Percentiles rank a stretch among this genome's conserved stretches.
phyloP scores from a whole-genome alignment of 2,329 filamentous ascomycete species.

The Calonectria leucothoes region DNA sequence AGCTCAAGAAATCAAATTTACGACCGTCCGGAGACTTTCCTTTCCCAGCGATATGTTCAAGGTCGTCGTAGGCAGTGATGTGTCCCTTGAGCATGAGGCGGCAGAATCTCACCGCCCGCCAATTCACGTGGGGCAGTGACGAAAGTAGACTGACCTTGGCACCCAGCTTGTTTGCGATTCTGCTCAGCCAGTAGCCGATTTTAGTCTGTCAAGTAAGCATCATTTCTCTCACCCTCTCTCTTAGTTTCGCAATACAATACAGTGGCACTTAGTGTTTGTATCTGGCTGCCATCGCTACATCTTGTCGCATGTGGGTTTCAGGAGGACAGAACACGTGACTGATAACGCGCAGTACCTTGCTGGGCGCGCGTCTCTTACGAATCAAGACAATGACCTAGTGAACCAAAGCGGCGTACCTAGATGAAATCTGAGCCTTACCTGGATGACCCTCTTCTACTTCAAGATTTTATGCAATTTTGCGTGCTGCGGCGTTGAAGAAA shows the following conservation, averaged over 20 bases:
- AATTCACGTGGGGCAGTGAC: conserved; percentile 37
- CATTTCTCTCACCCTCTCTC: neutral
- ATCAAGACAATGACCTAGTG: neutral
- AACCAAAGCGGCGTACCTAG: neutral
- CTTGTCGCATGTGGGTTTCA: neutral
- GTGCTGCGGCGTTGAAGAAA: neutral
- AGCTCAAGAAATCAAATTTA: conserved; percentile 31
- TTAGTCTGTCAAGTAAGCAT: neutral
- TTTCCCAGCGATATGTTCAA: conserved; percentile 42
- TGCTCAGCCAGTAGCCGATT: neutral
- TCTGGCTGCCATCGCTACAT: too few relatives aligned
- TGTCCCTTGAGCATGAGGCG: conserved; percentile 45
- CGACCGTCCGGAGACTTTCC: conserved; percentile 29
- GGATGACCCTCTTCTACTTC: neutral
- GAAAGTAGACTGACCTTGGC: neutral
- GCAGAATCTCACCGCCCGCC: conserved; percentile 44
- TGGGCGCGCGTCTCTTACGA: neutral
- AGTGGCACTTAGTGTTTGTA: neutral
- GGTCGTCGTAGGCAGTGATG: conserved; percentile 30
- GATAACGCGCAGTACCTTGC: neutral
- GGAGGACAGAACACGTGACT: neutral
- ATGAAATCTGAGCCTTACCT: neutral
- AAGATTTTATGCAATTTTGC: neutral
- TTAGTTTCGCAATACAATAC: neutral
- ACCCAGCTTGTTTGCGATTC: neutral